A percentile compares a stretch with the other conserved stretches of the same genome.
Conservation (phyloP, 163 green algal species). For the Prototheca wickerhamii region DNA sequence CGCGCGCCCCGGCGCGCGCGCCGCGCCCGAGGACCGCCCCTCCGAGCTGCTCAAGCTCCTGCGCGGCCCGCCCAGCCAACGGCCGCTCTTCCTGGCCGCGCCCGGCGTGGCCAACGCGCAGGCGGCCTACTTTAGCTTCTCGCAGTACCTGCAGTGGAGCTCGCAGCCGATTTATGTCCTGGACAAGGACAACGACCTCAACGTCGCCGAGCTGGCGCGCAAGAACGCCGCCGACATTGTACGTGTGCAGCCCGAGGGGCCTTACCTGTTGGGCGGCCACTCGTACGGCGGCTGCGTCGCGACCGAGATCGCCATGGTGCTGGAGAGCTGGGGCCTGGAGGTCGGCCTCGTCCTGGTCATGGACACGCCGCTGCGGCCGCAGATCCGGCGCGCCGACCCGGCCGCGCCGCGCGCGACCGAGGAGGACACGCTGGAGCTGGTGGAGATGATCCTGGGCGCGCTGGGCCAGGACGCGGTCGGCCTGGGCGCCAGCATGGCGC, state of each 20-base stretch:
- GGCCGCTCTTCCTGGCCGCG: constrained; percentile 75
- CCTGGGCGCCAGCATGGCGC: constrained; percentile 59
- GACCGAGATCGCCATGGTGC: constrained; percentile 68
- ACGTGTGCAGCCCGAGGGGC: constrained; percentile 63
- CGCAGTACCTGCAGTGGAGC: constrained; percentile 64
- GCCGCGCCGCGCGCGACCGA: constrained; percentile 46
- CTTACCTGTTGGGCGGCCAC: constrained; percentile 81
- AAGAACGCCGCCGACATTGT: constrained; percentile 71
- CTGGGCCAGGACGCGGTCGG: constrained; percentile 71
- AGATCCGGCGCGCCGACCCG: constrained; percentile 56
- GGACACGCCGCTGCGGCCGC: constrained; percentile 67
- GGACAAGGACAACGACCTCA: constrained; percentile 87
- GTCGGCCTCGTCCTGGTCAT: constrained; percentile 80
- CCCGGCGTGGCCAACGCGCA: constrained; percentile 81
- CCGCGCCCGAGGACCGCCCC: constrained; percentile 19
- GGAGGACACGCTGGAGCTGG: constrained; percentile 71
- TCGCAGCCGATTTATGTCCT: constrained; percentile 83
- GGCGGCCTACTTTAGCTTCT: constrained; percentile 79
- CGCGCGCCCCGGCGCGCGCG: constrained; percentile 1
- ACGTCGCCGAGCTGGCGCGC: constrained; percentile 54
- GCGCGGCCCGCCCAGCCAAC: constrained; percentile 20
- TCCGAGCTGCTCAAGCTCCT: constrained; percentile 67
- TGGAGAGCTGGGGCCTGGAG: constrained; percentile 69
- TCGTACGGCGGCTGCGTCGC: constrained; percentile 68
- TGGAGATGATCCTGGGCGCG: constrained; percentile 88